Evolutionary conservation across 2,329 filamentous ascomycete genomes (phyloP).

Genomic region (Trichoderma sp.): DNA sequence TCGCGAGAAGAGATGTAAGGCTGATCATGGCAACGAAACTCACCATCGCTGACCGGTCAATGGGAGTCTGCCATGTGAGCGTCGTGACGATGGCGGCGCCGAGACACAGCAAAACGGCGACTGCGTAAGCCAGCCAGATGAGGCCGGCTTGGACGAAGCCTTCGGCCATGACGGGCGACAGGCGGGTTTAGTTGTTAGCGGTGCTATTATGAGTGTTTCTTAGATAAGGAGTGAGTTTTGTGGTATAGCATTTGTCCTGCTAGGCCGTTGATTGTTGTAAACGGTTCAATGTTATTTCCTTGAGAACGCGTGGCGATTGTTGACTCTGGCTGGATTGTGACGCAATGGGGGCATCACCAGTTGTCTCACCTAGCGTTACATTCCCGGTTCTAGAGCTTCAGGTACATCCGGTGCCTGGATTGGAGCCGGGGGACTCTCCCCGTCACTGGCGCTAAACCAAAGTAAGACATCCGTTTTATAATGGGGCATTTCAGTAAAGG

Average conservation of each 20-base stretch:
- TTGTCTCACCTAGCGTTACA: conserved; percentile 2
- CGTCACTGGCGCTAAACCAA: too few relatives aligned
- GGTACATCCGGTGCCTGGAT: conserved; percentile 9
- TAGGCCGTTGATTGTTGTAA: background rate
- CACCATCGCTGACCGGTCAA: conserved; percentile 79
- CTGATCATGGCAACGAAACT: conserved; percentile 84
- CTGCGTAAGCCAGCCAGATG: conserved; percentile 92
- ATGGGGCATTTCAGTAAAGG: too few relatives aligned
- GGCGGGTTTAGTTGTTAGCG: background rate
- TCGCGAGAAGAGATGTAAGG: conserved; percentile 82
- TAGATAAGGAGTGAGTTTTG: background rate
- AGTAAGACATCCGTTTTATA: too few relatives aligned
- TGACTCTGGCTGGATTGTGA: conserved; percentile 20
- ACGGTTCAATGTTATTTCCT: conserved; percentile 6
- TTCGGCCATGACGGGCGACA: conserved; percentile 36
- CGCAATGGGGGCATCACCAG: conserved; percentile 22
- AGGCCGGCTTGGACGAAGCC: conserved; percentile 78
- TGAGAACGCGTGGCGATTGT: conserved; percentile 11
- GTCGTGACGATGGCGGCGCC: conserved; percentile 79
- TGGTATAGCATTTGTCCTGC: background rate
- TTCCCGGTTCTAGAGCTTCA: conserved; percentile 18
- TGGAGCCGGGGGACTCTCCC: background rate
- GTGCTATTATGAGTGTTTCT: background rate
- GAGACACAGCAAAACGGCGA: conserved; percentile 74
- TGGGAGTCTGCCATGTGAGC: conserved; percentile 84